phyloP scores from a whole-genome alignment of 176 grass and related monocot species.

The Musa troglodytarum region DNA sequence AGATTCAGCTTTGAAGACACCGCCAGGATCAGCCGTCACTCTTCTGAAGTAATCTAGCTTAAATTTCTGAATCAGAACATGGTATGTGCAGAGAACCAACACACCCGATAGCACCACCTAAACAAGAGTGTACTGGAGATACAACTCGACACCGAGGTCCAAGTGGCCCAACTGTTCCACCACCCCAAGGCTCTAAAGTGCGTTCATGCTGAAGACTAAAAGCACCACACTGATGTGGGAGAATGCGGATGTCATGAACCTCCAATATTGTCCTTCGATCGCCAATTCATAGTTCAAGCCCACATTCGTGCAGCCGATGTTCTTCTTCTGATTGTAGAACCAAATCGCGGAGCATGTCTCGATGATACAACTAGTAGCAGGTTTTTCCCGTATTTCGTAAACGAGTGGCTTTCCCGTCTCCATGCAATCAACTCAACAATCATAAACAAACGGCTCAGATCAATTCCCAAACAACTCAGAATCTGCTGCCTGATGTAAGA shows the following conservation, averaged over 20 bases:
- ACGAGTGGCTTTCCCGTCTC: slow-evolving; percentile 75
- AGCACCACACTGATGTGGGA: slow-evolving; percentile 88
- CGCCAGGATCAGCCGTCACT: slow-evolving; percentile 77
- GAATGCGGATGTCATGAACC: slow-evolving; percentile 80
- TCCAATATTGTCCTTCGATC: slow-evolving; percentile 76
- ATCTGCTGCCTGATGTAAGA: neutral
- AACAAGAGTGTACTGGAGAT: slow-evolving; percentile 82
- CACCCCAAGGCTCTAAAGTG: slow-evolving; percentile 79
- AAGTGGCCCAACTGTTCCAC: slow-evolving; percentile 58
- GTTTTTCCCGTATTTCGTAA: slow-evolving; percentile 87
- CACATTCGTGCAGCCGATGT: slow-evolving; percentile 61
- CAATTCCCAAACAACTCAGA: neutral
- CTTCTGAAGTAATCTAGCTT: slow-evolving; percentile 81
- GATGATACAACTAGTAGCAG: slow-evolving; percentile 71
- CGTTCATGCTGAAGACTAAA: slow-evolving; percentile 91
- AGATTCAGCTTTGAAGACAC: slow-evolving; percentile 71
- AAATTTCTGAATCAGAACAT: slow-evolving; percentile 75
- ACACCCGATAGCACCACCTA: slow-evolving; percentile 65
- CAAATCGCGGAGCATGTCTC: slow-evolving; percentile 74
- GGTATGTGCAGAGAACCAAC: slow-evolving; percentile 69
- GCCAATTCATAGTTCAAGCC: slow-evolving; percentile 82
- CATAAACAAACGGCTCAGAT: neutral
- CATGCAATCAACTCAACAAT: neutral
- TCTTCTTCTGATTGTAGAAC: slow-evolving; percentile 82
- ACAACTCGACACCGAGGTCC: slow-evolving; percentile 66